These are phyloP conservation scores for Arthrobotrys musiformis DNA, from an alignment of 2,329 filamentous ascomycete genomes.

Conservation along the genomic window DNA sequence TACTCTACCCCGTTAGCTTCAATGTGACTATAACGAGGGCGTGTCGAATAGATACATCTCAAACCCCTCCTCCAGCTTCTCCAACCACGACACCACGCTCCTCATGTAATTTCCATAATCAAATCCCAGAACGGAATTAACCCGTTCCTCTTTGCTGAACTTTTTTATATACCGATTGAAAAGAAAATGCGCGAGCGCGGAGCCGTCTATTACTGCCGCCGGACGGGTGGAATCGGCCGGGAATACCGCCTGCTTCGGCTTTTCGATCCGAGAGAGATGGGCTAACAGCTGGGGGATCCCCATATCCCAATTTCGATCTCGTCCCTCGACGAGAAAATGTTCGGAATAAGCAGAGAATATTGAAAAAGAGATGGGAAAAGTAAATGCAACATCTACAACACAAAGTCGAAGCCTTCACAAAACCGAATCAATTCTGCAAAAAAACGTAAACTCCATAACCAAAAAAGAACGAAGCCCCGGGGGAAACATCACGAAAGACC, in stretches of 20 bases:
- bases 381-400: conserved; percentile 32
- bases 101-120: conserved; percentile 25
- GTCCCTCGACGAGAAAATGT: neutral
- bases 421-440: neutral
- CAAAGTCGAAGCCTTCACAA: neutral
- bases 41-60: conserved; percentile 14
- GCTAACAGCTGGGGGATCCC: conserved; percentile 48
- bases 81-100: conserved; percentile 29
- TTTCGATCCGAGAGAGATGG: conserved; percentile 24
- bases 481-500: too few species aligned
- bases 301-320: conserved; percentile 17
- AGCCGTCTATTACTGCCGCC: conserved; percentile 41
- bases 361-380: neutral
- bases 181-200: conserved; percentile 35
- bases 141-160: conserved; percentile 10
- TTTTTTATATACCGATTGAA: conserved; percentile 32
- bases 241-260: conserved; percentile 14
- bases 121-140: conserved; percentile 3
- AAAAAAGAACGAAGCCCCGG: too few species aligned
- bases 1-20: neutral
- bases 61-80: conserved; percentile 21
- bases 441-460: neutral
- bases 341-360: neutral
- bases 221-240: neutral
- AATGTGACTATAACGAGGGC: neutral